These are phyloP conservation scores for Leccinum longicurvipes DNA, from an alignment of 768 basidiomycete species.

Conservation along the genomic window DNA sequence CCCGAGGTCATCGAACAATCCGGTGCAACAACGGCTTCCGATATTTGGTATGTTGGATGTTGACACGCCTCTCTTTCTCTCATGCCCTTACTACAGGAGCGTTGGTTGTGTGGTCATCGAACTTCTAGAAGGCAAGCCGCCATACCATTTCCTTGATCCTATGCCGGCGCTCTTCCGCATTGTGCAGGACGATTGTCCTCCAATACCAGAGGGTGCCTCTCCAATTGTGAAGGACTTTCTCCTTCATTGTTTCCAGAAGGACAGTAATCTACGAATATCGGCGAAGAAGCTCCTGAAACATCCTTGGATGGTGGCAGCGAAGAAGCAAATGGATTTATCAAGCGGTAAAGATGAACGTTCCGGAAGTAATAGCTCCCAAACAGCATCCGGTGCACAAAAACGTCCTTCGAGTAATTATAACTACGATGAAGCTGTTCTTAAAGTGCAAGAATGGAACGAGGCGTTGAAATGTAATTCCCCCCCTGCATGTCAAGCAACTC, in stretches of 20 bases:
- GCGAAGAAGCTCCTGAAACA: constrained; percentile 91
- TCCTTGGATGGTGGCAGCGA: constrained; percentile 92
- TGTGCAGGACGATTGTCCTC: constrained; percentile 96
- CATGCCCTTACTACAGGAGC: constrained; percentile 43
- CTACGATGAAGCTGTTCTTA: constrained; percentile 89
- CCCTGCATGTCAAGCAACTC: constrained; percentile 14
- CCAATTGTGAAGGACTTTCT: constrained; percentile 96
- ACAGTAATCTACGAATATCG: constrained; percentile 88
- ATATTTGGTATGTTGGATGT: constrained; percentile 74
- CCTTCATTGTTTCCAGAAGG: constrained; percentile 98
- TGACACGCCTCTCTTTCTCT: background rate
- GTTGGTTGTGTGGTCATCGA: constrained; percentile 99
- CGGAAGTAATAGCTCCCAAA: constrained; percentile 35
- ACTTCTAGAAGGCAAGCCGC: constrained; percentile 83
- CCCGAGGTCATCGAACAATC: constrained; percentile 98
- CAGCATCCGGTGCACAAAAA: constrained; percentile 33
- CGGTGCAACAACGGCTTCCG: constrained; percentile 94
- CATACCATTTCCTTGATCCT: constrained; percentile 92
- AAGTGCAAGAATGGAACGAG: constrained; percentile 99
- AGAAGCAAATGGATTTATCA: constrained; percentile 59
- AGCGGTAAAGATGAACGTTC: constrained; percentile 26
- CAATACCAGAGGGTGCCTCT: constrained; percentile 92
- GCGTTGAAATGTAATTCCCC: constrained; percentile 73
- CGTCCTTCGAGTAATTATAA: constrained; percentile 77
- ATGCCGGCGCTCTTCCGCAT: constrained; percentile 99